Conservation (phyloP, 805 yeast genomes). For the Suhomyces pyralidae region DNA sequence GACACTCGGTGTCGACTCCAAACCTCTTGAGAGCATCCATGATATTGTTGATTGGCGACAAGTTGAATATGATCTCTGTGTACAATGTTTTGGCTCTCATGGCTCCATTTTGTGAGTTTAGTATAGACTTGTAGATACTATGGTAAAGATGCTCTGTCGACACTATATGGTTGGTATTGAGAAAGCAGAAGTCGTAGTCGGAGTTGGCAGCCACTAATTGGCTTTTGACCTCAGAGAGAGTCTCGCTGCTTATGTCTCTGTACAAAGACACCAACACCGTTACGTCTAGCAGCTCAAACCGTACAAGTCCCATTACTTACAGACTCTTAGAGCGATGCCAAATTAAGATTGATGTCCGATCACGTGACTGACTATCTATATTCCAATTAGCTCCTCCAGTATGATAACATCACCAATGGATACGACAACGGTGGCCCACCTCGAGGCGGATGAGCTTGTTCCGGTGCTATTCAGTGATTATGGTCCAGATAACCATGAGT, state of each 20-base stretch:
- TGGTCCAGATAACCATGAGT: not conserved
- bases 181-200: conserved; percentile 59
- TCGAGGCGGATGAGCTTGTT: not conserved
- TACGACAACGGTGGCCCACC: not conserved
- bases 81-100: conserved; percentile 65
- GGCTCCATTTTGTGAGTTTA: conserved; percentile 45
- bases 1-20: conserved; percentile 57
- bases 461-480: not conserved
- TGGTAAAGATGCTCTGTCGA: conserved; percentile 61
- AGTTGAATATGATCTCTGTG: conserved; percentile 66
- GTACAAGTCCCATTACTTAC: conserved; percentile 32
- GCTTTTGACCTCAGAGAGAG: conserved; percentile 39
- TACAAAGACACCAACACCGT: conserved; percentile 43
- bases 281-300: conserved; percentile 33
- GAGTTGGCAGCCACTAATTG: conserved; percentile 44
- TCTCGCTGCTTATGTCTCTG: conserved; percentile 40
- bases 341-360: not conserved
- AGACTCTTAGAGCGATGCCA: not conserved
- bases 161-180: conserved; percentile 56
- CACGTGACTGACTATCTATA: not conserved
- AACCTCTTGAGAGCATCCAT: conserved; percentile 68
- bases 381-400: not conserved
- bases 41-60: conserved; percentile 70
- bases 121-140: conserved; percentile 58
- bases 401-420: not conserved